Evolutionary conservation across 768 basidiomycete species (phyloP).

Genomic region (Leccinellum rugosiceps): DNA sequence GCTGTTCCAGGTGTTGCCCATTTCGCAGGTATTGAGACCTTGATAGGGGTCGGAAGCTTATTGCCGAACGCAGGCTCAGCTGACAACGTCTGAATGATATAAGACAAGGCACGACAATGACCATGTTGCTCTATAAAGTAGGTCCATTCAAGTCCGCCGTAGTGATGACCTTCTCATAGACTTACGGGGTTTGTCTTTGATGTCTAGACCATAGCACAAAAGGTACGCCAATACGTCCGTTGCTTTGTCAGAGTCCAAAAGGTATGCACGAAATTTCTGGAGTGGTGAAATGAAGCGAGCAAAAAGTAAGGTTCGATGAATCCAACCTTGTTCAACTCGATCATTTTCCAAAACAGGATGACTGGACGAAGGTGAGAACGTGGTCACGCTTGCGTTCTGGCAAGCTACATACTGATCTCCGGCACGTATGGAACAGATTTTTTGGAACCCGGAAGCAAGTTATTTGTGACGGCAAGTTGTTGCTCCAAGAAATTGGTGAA

Average conservation of each 20-base stretch:
- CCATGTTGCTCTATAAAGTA: conserved; percentile 76
- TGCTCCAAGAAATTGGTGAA: conserved; percentile 65
- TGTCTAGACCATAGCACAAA: conserved; percentile 77
- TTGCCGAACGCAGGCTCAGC: conserved; percentile 76
- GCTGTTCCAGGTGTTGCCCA: conserved; percentile 71
- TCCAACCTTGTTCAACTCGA: conserved; percentile 86
- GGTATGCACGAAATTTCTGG: conserved; percentile 87
- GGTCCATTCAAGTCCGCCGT: conserved; percentile 5
- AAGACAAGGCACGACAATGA: conserved; percentile 82
- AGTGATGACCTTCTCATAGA: conserved; percentile 4
- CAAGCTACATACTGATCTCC: conserved; percentile 65
- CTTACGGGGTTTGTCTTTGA: conserved; percentile 92
- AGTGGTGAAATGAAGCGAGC: neutral
- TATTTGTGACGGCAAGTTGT: conserved; percentile 70
- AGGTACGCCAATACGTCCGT: conserved; percentile 77
- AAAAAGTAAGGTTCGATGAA: neutral
- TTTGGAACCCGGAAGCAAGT: conserved; percentile 80
- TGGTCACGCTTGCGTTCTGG: neutral
- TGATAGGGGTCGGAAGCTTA: conserved; percentile 64
- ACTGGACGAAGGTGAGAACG: conserved; percentile 42
- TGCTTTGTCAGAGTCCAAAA: conserved; percentile 77
- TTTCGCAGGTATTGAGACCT: conserved; percentile 66
- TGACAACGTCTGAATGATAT: conserved; percentile 88
- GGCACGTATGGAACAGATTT: conserved; percentile 79
- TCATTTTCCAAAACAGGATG: conserved; percentile 83